Base-by-base conservation (phyloP, 2,329 filamentous ascomycete species). In the Ophiocordyceps camponoti-floridani region DNA sequence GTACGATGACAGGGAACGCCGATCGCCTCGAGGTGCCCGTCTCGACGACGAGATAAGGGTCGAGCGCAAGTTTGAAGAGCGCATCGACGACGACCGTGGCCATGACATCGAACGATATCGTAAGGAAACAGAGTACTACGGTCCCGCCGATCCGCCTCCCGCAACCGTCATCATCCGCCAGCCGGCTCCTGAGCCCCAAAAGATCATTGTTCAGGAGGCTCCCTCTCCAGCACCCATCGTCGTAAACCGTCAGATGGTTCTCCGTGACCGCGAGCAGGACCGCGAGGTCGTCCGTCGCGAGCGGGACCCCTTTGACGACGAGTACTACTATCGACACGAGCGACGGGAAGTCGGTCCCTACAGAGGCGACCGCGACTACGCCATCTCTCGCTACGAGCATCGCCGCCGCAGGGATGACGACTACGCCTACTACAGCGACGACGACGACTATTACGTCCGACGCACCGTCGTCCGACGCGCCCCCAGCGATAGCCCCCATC, bases 41-140 rank as follows among this genome's bases (percentile, higher is more conserved):
- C 64, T 66, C 33, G 67, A 70, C 26, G 67, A 68, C 44, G 73
- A 77, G 23, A 51, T 77, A 33, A 67, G 69, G 45, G 58, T 77
- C 48, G 72, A 77, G 51, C 70, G 70, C 51, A 69, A 69, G 44
- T 63, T 63, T 14, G 63, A 74, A 45, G 70, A 74, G 50, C 66
- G 65, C 42, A 59, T 65, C 27, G 68, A 70, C 41, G 68, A 71
- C 23, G 52, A 57, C 16, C 56, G 56, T 19, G 64, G 65, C 41
- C 65, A 63, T 46, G 71, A 78, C 16, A 53, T 77, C 40, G 75
- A 79, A 55, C 68, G 67, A 54, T 77, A 75, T 53, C 70, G 70
- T 53, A 72, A 70, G 56, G 75, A 80, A 55, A 75, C 73, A 2
- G 76, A 80, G 51, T 79, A 77, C 56, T 80, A 72, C 52, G 62